phyloP scores from a whole-genome alignment of 768 basidiomycete genomes.

The Lentinula sp. region DNA sequence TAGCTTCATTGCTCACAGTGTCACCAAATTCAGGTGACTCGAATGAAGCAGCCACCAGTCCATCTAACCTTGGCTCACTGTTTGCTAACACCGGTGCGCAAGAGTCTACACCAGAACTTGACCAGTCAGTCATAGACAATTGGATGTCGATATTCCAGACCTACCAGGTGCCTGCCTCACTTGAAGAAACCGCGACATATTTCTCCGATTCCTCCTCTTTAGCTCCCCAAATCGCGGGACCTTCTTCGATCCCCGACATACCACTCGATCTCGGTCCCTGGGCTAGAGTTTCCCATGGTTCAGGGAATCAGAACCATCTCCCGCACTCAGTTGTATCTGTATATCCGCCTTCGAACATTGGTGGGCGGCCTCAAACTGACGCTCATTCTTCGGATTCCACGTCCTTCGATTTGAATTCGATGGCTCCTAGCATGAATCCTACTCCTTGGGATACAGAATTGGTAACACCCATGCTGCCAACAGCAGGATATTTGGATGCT shows the following conservation, averaged over 20 bases:
- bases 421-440: background rate
- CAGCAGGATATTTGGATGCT: background rate
- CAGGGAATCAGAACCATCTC: background rate
- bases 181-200: background rate
- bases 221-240: slow-evolving; percentile 1
- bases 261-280: slow-evolving; percentile 6
- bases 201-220: background rate
- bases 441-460: slow-evolving; percentile 6
- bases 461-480: slow-evolving; percentile 9
- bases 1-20: slow-evolving; percentile 32
- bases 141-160: slow-evolving; percentile 48
- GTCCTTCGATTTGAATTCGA: background rate
- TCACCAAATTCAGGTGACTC: slow-evolving; percentile 7
- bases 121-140: slow-evolving; percentile 38
- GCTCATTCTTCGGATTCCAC: background rate
- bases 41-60: slow-evolving; percentile 2
- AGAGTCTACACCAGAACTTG: slow-evolving; percentile 17
- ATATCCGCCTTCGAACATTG: background rate
- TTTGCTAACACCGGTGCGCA: slow-evolving; percentile 4
- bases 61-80: slow-evolving; percentile 2
- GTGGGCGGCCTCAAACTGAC: background rate
- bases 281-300: slow-evolving; percentile 1
- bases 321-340: background rate
- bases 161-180: slow-evolving; percentile 24
- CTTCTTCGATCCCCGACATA: slow-evolving; percentile 2